Evolutionary conservation across 2,329 filamentous ascomycete genomes (phyloP).

Genomic region (Zymoseptoria crescenta): DNA sequence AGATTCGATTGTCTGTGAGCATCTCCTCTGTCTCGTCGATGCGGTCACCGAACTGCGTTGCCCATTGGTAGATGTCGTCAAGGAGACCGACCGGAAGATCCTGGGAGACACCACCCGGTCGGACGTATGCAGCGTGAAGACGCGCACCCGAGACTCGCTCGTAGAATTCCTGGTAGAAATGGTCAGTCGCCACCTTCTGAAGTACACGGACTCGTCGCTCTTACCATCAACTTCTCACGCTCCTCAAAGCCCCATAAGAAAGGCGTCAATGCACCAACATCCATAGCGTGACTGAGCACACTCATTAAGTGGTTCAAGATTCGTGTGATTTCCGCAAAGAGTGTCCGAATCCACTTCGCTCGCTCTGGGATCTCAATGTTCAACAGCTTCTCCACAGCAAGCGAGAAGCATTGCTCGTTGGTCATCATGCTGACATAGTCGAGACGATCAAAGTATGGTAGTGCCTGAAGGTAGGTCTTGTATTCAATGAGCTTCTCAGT

Average conservation of each 20-base stretch:
- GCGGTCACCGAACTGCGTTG: slow-evolving; percentile 95
- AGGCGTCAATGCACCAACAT: slow-evolving; percentile 93
- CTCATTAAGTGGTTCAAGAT: slow-evolving; percentile 98
- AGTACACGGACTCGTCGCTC: slow-evolving; percentile 22
- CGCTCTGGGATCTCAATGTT: slow-evolving; percentile 93
- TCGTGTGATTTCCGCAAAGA: slow-evolving; percentile 93
- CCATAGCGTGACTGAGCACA: slow-evolving; percentile 94
- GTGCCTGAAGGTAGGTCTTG: slow-evolving; percentile 95
- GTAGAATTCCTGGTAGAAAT: slow-evolving; percentile 76
- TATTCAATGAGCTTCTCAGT: slow-evolving; percentile 99
- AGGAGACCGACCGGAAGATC: slow-evolving; percentile 89
- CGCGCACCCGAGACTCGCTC: slow-evolving; percentile 97
- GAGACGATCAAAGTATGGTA: slow-evolving; percentile 97
- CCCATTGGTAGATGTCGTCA: slow-evolving; percentile 99
- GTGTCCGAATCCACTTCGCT: slow-evolving; percentile 91
- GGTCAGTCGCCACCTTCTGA: slow-evolving; percentile 2
- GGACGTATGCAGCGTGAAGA: slow-evolving; percentile 93
- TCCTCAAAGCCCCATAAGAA: slow-evolving; percentile 99
- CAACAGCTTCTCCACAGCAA: slow-evolving; percentile 94
- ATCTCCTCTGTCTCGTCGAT: slow-evolving; percentile 99
- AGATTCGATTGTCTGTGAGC: slow-evolving; percentile 98
- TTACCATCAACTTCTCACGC: slow-evolving; percentile 98
- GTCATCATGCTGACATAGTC: slow-evolving; percentile 99
- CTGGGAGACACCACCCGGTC: slow-evolving; percentile 91
- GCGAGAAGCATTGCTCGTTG: slow-evolving; percentile 94